Evolutionary conservation across 768 basidiomycete species (phyloP), one percentile per base, ranked within the genome.

Genomic region (Leccinum longicurvipes): DNA sequence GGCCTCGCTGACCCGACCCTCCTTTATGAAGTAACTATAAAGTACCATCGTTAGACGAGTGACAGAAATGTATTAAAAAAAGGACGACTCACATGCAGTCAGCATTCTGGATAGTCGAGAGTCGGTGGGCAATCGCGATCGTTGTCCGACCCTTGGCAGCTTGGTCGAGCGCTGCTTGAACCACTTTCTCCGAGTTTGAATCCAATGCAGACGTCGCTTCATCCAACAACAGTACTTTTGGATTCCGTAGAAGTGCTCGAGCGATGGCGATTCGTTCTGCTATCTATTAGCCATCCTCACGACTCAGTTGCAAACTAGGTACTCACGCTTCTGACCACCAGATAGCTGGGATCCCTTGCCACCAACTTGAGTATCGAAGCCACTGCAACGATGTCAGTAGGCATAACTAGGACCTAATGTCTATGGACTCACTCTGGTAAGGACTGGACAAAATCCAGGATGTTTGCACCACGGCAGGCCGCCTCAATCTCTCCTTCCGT

Each of bases 131-230:
- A 59, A 99, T 96, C 17, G 95, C 90, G 56, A 95, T 88, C 9
- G 94, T 97, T 7, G 95, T 96, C 55, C 96, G 82, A 39, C 94
- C 95, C 74, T 85, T 89, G 3, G 93, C 86, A 6, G 95, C 97
- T 66, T 85, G 82, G 72, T 98, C 97, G 27, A 98, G 80, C 4
- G 97, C 97, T 6, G 83, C 87, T 66, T 98, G 96, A 9, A 99
- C 97, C 50, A 98, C 87, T 71, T 91, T 92, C 73, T 97, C 95
- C 21, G 89, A 92, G 64, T 85, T 87, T 9, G 90, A 91, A 68
- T 96, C 94, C 28, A 97, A 80, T 1, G 94, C 93, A 42, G 91
- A 93, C 1, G 92, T 94, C 6, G 92, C 92, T 73, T 95, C 92
- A 69, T 94, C 92, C 57, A 95, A 73, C 19, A 94, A 76, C 50